A percentile compares a stretch with the other conserved stretches of the same genome.
Evolutionary conservation across 805 yeast genomes (phyloP).

Genomic region (Metschnikowia rubicola): DNA sequence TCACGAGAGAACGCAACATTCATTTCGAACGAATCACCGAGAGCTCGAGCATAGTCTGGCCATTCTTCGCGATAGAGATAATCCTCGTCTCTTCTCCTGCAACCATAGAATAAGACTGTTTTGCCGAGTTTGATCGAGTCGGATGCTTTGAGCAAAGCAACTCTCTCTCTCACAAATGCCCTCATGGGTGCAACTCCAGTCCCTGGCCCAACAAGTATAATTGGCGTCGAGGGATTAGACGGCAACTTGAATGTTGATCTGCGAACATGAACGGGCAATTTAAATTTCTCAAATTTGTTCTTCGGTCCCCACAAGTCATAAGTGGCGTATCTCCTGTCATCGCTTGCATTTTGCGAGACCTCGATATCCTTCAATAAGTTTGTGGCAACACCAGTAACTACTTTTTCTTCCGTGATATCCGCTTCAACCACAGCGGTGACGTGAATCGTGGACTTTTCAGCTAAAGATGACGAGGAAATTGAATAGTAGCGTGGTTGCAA

Average conservation of each 20-base stretch:
- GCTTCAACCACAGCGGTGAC: conserved; percentile 92
- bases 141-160: conserved; percentile 40
- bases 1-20: conserved; percentile 87
- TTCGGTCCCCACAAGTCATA: conserved; percentile 89
- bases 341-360: conserved; percentile 46
- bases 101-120: conserved; percentile 79
- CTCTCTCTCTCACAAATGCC: conserved; percentile 88
- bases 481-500: conserved; percentile 95
- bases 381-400: conserved; percentile 85
- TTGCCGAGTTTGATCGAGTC: conserved; percentile 52
- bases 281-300: conserved; percentile 45
- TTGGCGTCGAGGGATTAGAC: conserved; percentile 73
- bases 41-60: conserved; percentile 62
- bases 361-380: conserved; percentile 77
- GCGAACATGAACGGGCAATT: conserved; percentile 88
- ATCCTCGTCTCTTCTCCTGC: conserved; percentile 76
- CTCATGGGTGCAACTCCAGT: conserved; percentile 99
- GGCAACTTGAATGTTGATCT: conserved; percentile 95
- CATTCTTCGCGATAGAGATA: conserved; percentile 87
- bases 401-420: conserved; percentile 27
- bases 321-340: conserved; percentile 43
- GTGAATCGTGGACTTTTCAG: conserved; percentile 71
- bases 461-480: conserved; percentile 82
- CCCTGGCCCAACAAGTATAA: conserved; percentile 95
- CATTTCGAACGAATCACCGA: conserved; percentile 65